These are phyloP conservation scores for Geosmithia putterillii DNA, from an alignment of 2,329 filamentous ascomycete species.

Conservation along the genomic window DNA sequence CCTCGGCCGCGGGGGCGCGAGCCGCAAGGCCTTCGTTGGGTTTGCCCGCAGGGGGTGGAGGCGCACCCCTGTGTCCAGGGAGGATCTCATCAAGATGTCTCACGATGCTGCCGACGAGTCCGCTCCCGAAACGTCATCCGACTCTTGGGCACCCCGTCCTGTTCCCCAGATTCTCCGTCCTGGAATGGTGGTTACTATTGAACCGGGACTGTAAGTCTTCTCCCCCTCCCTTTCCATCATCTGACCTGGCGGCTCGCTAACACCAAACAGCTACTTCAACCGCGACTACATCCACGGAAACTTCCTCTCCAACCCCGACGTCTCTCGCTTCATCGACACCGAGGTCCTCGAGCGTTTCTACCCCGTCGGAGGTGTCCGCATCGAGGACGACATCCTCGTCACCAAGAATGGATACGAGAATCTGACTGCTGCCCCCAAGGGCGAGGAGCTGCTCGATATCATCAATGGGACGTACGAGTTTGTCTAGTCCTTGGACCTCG, in stretches of 20 bases:
- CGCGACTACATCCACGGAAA: conserved; percentile 60
- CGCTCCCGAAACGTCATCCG: background rate
- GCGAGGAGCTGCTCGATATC: conserved; percentile 54
- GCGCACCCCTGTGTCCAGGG: background rate
- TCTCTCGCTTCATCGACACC: conserved; percentile 53
- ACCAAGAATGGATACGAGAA: conserved; percentile 72
- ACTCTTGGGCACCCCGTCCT: background rate
- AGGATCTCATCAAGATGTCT: background rate
- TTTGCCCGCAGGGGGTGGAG: too few species aligned
- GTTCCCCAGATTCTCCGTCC: conserved; percentile 31
- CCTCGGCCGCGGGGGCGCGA: too few species aligned
- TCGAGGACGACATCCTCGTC: conserved; percentile 83
- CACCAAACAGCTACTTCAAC: conserved; percentile 53
- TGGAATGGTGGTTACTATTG: conserved; percentile 65
- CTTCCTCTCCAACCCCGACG: conserved; percentile 45
- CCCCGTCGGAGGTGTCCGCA: conserved; percentile 75
- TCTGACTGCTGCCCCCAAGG: conserved; percentile 65
- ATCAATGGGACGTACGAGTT: conserved; percentile 28
- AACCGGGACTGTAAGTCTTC: conserved; percentile 53
- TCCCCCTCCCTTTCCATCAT: background rate
- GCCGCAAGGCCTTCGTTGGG: too few species aligned
- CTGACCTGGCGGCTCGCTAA: background rate
- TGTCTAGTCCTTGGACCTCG: background rate
- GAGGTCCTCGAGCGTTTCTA: conserved; percentile 57
- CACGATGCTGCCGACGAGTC: background rate